Percentiles rank a stretch among this genome's conserved stretches.
These are phyloP conservation scores for Hypoxylon rickii DNA, from an alignment of 495 filamentous ascomycete species.

Conservation along the genomic window DNA sequence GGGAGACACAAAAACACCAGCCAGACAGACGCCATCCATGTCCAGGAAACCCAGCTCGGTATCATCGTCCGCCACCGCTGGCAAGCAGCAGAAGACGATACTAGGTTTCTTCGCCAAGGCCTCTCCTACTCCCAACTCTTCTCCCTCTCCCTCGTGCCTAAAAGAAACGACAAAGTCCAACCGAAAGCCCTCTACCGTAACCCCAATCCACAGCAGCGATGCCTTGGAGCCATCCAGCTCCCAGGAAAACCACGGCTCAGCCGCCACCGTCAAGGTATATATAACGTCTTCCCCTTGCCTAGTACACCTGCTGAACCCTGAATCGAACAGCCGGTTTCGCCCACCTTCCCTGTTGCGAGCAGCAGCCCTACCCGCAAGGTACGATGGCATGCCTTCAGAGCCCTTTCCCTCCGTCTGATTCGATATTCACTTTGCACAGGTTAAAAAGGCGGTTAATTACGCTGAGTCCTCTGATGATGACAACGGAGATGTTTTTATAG, in stretches of 20 bases:
- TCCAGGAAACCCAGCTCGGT: conserved; percentile 44
- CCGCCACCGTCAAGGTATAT: conserved; percentile 49
- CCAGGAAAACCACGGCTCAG: conserved; percentile 53
- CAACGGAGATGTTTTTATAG: conserved; percentile 56
- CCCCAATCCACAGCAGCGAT: conserved; percentile 84
- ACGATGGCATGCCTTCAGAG: background rate
- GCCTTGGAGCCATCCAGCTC: conserved; percentile 60
- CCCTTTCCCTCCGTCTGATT: conserved; percentile 1
- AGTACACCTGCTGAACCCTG: conserved; percentile 43
- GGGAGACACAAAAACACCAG: conserved; percentile 47
- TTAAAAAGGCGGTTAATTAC: conserved; percentile 63
- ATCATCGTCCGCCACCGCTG: conserved; percentile 38
- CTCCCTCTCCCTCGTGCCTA: conserved; percentile 42
- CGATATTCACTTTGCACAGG: conserved; percentile 40
- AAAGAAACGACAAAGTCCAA: conserved; percentile 53
- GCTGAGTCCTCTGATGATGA: conserved; percentile 68
- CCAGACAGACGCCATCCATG: conserved; percentile 45
- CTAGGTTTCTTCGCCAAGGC: conserved; percentile 82
- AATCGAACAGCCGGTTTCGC: conserved; percentile 36
- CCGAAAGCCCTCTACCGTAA: conserved; percentile 55
- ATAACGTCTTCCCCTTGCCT: conserved; percentile 45
- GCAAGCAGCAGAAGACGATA: conserved; percentile 80
- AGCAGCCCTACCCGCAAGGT: conserved; percentile 70
- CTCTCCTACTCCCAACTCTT: conserved; percentile 35
- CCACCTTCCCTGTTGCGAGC: conserved; percentile 24